Evolutionary conservation across 2,329 filamentous ascomycete species (phyloP).

Genomic region (Mycosphaerella arachidis): DNA sequence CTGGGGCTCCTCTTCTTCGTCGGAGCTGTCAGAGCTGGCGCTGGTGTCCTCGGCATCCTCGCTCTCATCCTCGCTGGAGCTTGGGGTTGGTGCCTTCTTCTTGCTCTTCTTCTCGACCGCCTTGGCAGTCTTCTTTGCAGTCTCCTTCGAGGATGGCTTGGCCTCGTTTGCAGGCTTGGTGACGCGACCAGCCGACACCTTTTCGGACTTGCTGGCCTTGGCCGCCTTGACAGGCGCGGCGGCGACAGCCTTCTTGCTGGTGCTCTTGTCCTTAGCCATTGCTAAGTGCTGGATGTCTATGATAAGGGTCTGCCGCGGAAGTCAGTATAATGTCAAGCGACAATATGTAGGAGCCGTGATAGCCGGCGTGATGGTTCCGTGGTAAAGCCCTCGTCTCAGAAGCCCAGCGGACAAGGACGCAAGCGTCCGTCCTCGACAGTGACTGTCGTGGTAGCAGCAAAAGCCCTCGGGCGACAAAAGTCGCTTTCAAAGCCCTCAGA

Average conservation of each 20-base stretch:
- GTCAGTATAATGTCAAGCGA: constrained; percentile 26
- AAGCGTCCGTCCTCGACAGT: constrained; percentile 39
- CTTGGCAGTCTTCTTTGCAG: constrained; percentile 47
- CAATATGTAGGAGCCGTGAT: constrained; percentile 1
- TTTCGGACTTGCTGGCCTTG: constrained; percentile 38
- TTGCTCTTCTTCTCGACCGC: constrained; percentile 38
- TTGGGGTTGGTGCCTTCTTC: constrained; percentile 47
- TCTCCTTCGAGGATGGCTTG: constrained; percentile 54
- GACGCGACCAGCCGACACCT: constrained; percentile 60
- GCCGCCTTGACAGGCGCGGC: constrained; percentile 22
- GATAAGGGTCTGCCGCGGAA: constrained; percentile 26
- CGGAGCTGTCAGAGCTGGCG: constrained; percentile 32
- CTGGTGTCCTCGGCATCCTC: constrained; percentile 35
- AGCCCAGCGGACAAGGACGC: constrained; percentile 33
- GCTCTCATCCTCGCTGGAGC: constrained; percentile 36
- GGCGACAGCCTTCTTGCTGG: constrained; percentile 28
- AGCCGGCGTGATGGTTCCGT: background rate
- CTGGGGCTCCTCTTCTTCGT: constrained; percentile 32
- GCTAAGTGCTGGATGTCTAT: constrained; percentile 29
- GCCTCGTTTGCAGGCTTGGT: constrained; percentile 62
- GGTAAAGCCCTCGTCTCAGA: constrained; percentile 33
- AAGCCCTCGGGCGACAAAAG: constrained; percentile 32
- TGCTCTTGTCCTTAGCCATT: constrained; percentile 45
- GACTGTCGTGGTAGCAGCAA: constrained; percentile 29
- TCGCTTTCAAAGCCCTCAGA: constrained; percentile 32